These are phyloP conservation scores for Mortierella sp. DNA, from an alignment of 371 early-diverging fungal genomes.

Conservation along the genomic window DNA sequence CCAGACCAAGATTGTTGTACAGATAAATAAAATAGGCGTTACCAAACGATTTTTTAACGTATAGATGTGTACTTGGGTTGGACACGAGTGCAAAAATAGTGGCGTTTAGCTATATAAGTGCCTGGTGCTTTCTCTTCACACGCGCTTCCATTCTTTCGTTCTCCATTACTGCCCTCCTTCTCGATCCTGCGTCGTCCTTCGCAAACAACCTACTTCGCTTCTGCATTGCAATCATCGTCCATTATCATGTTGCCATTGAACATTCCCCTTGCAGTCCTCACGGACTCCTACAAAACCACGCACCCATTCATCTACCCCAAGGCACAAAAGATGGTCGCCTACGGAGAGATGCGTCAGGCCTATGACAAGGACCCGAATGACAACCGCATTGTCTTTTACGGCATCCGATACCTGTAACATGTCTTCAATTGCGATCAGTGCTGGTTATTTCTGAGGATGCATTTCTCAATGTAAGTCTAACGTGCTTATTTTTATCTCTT, in stretches of 20 bases:
- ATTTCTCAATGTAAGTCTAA: too few relatives aligned
- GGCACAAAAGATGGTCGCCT: conserved; percentile 78
- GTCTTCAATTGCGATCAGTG: too few relatives aligned
- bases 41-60: too few relatives aligned
- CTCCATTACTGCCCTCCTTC: background rate
- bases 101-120: too few relatives aligned
- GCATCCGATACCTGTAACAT: conserved; percentile 77
- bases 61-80: too few relatives aligned
- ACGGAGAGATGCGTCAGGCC: conserved; percentile 79
- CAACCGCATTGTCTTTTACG: conserved; percentile 80
- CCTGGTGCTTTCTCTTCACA: too few relatives aligned
- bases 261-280: conserved; percentile 67
- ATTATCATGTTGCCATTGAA: conserved; percentile 34
- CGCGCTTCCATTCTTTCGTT: conserved; percentile 9
- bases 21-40: too few relatives aligned
- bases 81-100: too few relatives aligned
- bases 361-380: conserved; percentile 74
- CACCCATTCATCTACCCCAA: conserved; percentile 79
- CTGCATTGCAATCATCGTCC: background rate
- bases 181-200: background rate
- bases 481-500: too few relatives aligned
- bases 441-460: too few relatives aligned
- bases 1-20: too few relatives aligned
- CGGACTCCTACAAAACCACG: conserved; percentile 87
- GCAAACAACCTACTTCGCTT: too few relatives aligned